phyloP scores from a whole-genome alignment of 495 filamentous ascomycete species.

The Aspergillus diversus region DNA sequence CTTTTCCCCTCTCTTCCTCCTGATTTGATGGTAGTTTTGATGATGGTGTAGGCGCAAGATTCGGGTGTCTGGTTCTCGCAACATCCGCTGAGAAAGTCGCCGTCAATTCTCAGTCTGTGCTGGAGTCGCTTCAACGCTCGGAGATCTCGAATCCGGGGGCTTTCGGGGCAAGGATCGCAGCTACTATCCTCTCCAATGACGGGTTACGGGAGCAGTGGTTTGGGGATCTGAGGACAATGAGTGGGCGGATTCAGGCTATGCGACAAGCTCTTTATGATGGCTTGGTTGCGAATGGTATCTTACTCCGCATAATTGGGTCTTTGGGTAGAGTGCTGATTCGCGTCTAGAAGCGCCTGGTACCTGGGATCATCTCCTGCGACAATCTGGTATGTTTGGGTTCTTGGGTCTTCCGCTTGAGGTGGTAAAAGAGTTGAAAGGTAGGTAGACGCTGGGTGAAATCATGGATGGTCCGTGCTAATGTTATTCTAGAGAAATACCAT shows the following conservation, averaged over 20 bases:
- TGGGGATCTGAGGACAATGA: conserved; percentile 46
- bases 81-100: conserved; percentile 23
- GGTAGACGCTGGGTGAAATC: conserved; percentile 7
- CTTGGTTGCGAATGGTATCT: conserved; percentile 24
- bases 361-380: conserved; percentile 40
- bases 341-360: conserved; percentile 33
- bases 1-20: not conserved
- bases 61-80: conserved; percentile 29
- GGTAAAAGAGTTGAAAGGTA: conserved; percentile 36
- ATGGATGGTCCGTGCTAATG: not conserved
- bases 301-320: not conserved
- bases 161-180: conserved; percentile 44
- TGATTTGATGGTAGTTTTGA: not conserved
- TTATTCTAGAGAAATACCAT: conserved; percentile 38
- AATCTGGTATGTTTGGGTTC: conserved; percentile 51
- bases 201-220: conserved; percentile 38
- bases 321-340: not conserved
- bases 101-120: conserved; percentile 30
- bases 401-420: conserved; percentile 33
- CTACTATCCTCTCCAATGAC: conserved; percentile 33
- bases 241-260: conserved; percentile 40
- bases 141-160: conserved; percentile 46
- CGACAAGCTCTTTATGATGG: conserved; percentile 32
- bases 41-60: conserved; percentile 32
- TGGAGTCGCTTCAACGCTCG: conserved; percentile 41